A percentile compares a stretch with the other conserved stretches of the same genome.
Evolutionary conservation across 305 asterid genomes (phyloP).

Genomic region (Fraxinus xanthoxyloides): DNA sequence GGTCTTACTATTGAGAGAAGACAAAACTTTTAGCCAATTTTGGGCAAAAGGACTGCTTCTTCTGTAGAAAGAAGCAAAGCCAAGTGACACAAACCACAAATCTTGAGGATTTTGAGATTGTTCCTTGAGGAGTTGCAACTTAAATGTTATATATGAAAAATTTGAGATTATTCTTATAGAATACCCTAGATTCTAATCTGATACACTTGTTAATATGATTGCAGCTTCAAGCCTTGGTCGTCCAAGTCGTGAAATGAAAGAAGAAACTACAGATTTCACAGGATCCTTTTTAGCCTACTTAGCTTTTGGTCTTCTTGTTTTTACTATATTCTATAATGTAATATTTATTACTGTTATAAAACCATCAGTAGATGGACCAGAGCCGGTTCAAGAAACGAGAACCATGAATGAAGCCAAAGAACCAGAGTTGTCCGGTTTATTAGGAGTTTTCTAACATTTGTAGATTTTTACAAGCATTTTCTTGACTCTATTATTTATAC

Average conservation of each 20-base stretch:
- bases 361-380: conserved; percentile 37
- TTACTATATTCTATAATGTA: conserved; percentile 58
- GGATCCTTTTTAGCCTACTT: conserved; percentile 42
- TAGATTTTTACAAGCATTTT: neutral
- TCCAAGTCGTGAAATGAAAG: conserved; percentile 20
- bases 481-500: neutral
- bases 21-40: no score
- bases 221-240: conserved; percentile 31
- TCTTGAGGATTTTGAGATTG: neutral
- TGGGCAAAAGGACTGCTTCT: neutral
- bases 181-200: neutral
- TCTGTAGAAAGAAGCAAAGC: neutral
- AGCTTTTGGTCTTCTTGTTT: conserved; percentile 46
- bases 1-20: neutral
- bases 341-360: conserved; percentile 57
- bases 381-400: neutral
- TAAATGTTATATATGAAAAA: neutral
- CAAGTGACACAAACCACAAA: neutral
- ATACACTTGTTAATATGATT: neutral
- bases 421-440: neutral
- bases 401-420: neutral
- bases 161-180: neutral
- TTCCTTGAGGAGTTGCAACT: neutral
- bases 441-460: neutral
- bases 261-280: conserved; percentile 30